Evolutionary conservation across 1,284 basidiomycete species (phyloP), one percentile per base, ranked within the genome.

Genomic region (Anthracocystis panici-leucophaei): DNA sequence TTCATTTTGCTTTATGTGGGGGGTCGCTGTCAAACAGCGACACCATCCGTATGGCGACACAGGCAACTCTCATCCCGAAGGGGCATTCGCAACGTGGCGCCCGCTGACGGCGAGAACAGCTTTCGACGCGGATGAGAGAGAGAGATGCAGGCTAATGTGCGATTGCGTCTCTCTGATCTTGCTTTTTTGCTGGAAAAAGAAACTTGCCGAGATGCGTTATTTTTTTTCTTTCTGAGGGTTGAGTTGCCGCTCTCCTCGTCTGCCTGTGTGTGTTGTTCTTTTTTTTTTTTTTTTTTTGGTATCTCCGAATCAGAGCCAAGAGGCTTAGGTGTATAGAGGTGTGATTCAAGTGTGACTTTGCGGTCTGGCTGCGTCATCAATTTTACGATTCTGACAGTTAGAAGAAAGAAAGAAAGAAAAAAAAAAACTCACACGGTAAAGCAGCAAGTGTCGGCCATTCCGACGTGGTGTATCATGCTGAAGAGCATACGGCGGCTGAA

Each of bases 181-280:
- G 44, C 23, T 46, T 25, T 45, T 45, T 42, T 42, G n/a, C 16
- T 5, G n/a, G 7, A 38, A 14, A 14, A 38, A 38, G 14, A 48
- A 48, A 29, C 46, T 29, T 48, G 46, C 25, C 46, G 46, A 48
- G 46, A 23, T 46, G 23, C 45, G n/a, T n/a, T n/a, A n/a, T n/a
- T n/a, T n/a, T n/a, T n/a, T 7, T 18, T 16, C 27, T 18, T 27
- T 46, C 23, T 46, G 7, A n/a, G n/a, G n/a, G 29, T 33, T 33
- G 33, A 38, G 14, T 38, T 38, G 35, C 35, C 35, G 35, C 35
- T 38, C 35, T 38, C 14, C 12, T 49, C 27, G 25, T 18, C 48
- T 27, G 25, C 29, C 18, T 12, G 48, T 20, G 46, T 23, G 25
- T 21, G 11, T 44, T 21, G 2, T 23, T 44, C 11, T 45, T 25